Evolutionary conservation across 179 eudicot genomes (phyloP), one percentile per base, ranked within the genome.

Genomic region (Pouteria campechiana): DNA sequence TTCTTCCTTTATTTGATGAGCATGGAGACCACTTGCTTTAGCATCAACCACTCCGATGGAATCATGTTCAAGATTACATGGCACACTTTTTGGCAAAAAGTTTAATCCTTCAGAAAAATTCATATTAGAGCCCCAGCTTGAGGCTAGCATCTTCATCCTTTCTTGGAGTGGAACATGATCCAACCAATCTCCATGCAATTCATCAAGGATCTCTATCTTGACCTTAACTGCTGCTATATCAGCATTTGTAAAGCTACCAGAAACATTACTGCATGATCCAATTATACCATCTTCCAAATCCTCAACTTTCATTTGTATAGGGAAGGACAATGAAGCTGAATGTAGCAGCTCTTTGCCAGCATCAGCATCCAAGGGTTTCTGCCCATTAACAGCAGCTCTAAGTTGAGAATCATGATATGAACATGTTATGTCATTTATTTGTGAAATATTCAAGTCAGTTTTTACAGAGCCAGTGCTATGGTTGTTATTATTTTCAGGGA

Each of bases 111-210:
- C 54, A 32, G 52, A 47, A 23, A 12, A 29, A 29, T 48, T 40
- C 19, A 50, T 37, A 40, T 31, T 44, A 29, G 61, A 43, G 34
- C 34, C 36, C 37, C 47, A 37, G 47, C 67, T 73, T n/a, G 77
- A 48, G 31, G 76, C 57, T 38, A 79, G 40, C 74, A 78, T 54
- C 56, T 65, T 69, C 60, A 83, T 48, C 29, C 99, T 72, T 28
- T 77, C 78, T 12, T 56, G 32, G 13, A 87, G 70, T 47, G 79
- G 48, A 68, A 92, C 52, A 61, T 92, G 85, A 52, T 92, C 96
- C 15, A 87, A 34, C 37, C 73, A 66, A 64, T 87, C 96, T 24
- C 32, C 74, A 44, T 35, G 16, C 46, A 29, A 47, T 38, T 61
- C 74, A 21, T 33, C 41, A 53, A 65, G 57, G 17, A 17, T 37